These are phyloP conservation scores for Aspergillus costaricaensis DNA, from an alignment of 2,329 filamentous ascomycete species.

Conservation along the genomic window DNA sequence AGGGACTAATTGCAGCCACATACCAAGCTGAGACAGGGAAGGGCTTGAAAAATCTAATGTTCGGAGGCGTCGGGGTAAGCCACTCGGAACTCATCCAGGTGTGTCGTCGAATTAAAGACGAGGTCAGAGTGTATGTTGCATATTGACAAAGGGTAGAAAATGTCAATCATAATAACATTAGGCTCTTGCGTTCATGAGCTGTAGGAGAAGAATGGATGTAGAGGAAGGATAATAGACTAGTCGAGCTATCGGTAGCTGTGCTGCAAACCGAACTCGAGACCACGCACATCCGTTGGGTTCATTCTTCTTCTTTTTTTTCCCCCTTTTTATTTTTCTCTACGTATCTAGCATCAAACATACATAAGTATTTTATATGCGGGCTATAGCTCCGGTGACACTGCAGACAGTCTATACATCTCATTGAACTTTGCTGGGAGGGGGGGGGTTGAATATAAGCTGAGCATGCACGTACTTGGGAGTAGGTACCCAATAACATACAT, in stretches of 20 bases:
- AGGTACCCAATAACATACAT: conserved; percentile 8
- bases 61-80: not conserved
- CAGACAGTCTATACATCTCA: conserved; percentile 5
- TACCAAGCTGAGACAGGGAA: not conserved
- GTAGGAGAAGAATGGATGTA: not conserved
- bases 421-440: conserved; percentile 11
- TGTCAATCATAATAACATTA: not conserved
- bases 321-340: too few species aligned
- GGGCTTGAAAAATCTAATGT: not conserved
- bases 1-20: not conserved
- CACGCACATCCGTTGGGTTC: not conserved
- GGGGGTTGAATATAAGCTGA: not conserved
- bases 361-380: not conserved
- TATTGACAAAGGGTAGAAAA: not conserved
- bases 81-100: not conserved
- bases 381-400: conserved; percentile 5
- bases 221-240: not conserved
- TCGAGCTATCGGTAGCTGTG: not conserved
- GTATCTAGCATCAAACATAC: not conserved
- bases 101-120: not conserved
- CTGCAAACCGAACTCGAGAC: not conserved
- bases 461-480: not conserved
- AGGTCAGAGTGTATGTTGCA: not conserved
- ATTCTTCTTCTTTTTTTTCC: not conserved
- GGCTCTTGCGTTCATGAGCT: not conserved